A percentile compares a stretch with the other conserved stretches of the same genome.
phyloP scores from a whole-genome alignment of 805 yeast species.

The Suhomyces vadensis region DNA sequence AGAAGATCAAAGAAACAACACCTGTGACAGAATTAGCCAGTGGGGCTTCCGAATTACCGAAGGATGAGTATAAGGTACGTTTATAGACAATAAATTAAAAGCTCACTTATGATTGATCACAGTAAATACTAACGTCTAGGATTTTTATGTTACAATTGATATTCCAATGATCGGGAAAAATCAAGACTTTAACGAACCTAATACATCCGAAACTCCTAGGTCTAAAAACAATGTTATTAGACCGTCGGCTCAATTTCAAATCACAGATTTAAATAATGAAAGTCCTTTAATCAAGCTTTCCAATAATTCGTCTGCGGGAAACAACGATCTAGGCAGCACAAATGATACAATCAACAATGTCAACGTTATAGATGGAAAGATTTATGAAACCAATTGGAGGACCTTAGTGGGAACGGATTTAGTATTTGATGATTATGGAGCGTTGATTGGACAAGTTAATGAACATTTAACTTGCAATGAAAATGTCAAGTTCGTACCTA shows the following conservation, averaged over 20 bases:
- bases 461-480: slow-evolving; percentile 39
- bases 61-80: slow-evolving; percentile 29
- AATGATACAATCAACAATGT: slow-evolving; percentile 25
- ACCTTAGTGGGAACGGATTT: slow-evolving; percentile 74
- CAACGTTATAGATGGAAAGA: slow-evolving; percentile 41
- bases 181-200: slow-evolving; percentile 13
- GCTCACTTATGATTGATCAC: slow-evolving; percentile 1
- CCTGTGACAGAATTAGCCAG: slow-evolving; percentile 19
- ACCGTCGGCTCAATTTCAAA: slow-evolving; percentile 43
- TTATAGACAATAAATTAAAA: slow-evolving; percentile 12
- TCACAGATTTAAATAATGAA: slow-evolving; percentile 33
- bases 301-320: slow-evolving; percentile 22
- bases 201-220: slow-evolving; percentile 11
- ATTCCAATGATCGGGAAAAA: slow-evolving; percentile 25
- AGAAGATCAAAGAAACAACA: slow-evolving; percentile 16
- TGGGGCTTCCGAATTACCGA: slow-evolving; percentile 14
- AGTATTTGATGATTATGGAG: slow-evolving; percentile 45
- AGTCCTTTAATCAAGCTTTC: slow-evolving; percentile 40
- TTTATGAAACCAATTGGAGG: slow-evolving; percentile 77
- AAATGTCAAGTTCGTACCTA: slow-evolving; percentile 23
- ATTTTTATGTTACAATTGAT: slow-evolving; percentile 35
- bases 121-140: slow-evolving; percentile 21
- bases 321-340: slow-evolving; percentile 14
- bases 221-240: slow-evolving; percentile 32
- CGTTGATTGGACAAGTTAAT: slow-evolving; percentile 38